Percentiles rank a stretch among this genome's conserved stretches.
phyloP scores from a whole-genome alignment of 2,329 filamentous ascomycete species.

The Epichloe elymi region DNA sequence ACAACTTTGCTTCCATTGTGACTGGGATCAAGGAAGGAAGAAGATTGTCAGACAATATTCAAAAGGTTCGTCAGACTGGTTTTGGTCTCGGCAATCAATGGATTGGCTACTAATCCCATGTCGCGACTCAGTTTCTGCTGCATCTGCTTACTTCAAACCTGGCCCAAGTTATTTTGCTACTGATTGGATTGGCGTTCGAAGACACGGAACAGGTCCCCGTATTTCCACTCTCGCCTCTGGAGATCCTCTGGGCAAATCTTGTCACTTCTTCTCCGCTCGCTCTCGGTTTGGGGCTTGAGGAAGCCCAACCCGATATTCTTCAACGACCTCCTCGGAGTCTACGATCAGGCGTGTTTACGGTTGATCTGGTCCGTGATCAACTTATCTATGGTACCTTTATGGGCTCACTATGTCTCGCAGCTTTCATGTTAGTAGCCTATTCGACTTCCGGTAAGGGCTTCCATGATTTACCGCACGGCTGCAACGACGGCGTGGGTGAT shows the following conservation, averaged over 20 bases:
- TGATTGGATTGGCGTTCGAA: conserved; percentile 58
- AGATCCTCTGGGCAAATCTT: conserved; percentile 67
- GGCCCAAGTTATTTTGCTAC: conserved; percentile 54
- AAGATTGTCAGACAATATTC: conserved; percentile 59
- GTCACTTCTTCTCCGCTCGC: conserved; percentile 60
- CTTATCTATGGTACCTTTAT: conserved; percentile 51
- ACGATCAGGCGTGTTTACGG: conserved; percentile 41
- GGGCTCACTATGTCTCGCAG: conserved; percentile 45
- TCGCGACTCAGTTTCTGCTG: conserved; percentile 37
- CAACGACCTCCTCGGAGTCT: conserved; percentile 50
- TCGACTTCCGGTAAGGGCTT: conserved; percentile 29
- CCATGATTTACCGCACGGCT: conserved; percentile 37
- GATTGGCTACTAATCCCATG: not conserved
- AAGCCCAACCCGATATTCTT: conserved; percentile 55
- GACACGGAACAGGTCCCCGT: conserved; percentile 45
- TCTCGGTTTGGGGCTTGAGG: conserved; percentile 59
- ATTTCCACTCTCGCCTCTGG: conserved; percentile 57
- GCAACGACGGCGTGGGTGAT: conserved; percentile 40
- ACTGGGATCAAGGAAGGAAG: conserved; percentile 60
- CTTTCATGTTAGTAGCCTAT: conserved; percentile 49
- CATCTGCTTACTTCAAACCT: conserved; percentile 59
- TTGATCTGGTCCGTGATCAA: conserved; percentile 3
- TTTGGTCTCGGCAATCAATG: not conserved
- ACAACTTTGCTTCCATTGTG: conserved; percentile 74
- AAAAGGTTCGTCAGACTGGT: conserved; percentile 39